These are phyloP conservation scores for Silene latifolia DNA, from an alignment of 148 eudicot genomes.

Conservation along the genomic window DNA sequence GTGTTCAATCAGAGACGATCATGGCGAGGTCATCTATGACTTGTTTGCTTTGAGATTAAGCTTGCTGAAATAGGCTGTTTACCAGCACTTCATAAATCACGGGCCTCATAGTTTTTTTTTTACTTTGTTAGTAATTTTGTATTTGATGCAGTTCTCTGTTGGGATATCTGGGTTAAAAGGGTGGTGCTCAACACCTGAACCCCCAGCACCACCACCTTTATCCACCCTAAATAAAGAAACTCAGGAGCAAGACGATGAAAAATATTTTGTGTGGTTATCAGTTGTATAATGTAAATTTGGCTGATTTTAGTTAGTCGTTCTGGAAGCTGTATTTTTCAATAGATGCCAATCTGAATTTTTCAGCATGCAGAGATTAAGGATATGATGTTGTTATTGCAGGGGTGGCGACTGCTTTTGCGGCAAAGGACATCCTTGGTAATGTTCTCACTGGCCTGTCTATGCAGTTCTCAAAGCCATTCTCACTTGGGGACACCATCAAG, in stretches of 20 bases:
- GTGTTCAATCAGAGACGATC: neutral
- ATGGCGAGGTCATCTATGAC: neutral
- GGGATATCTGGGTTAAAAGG: neutral
- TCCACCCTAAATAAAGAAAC: too few relatives aligned
- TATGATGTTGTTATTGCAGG: constrained; percentile 36
- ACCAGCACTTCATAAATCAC: neutral
- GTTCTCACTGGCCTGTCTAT: constrained; percentile 87
- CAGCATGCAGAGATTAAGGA: constrained; percentile 38
- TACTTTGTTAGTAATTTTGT: neutral
- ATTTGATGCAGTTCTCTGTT: neutral
- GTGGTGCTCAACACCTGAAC: too few relatives aligned
- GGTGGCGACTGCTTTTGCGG: constrained; percentile 97
- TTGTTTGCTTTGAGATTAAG: neutral
- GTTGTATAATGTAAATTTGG: neutral
- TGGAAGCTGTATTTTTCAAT: neutral
- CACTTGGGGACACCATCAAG: constrained; percentile 90
- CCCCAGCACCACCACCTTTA: too few relatives aligned
- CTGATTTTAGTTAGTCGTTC: neutral
- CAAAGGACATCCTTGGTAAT: constrained; percentile 89
- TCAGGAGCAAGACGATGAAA: too few relatives aligned
- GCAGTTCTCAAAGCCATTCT: constrained; percentile 84
- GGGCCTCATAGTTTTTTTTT: neutral
- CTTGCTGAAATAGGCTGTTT: neutral
- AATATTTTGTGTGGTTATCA: neutral
- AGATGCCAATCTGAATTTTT: neutral